Conservation (phyloP, 2,329 filamentous ascomycete species). For the Lanzia echinophila region DNA sequence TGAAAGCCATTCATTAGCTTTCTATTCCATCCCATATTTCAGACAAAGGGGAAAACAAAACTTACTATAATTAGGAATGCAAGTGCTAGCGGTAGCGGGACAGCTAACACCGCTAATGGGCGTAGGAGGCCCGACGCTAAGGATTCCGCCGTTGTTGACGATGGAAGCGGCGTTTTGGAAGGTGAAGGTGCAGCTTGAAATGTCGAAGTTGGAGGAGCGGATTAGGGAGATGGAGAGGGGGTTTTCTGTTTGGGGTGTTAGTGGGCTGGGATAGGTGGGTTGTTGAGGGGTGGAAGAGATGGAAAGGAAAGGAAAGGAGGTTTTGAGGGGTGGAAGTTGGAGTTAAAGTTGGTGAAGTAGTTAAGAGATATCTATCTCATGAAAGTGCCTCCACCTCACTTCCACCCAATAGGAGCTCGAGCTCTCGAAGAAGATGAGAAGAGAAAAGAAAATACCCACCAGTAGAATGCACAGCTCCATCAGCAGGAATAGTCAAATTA, state of each 20-base stretch:
- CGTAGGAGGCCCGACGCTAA: conserved; percentile 4
- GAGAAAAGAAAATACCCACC: neutral
- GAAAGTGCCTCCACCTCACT: too few relatives aligned
- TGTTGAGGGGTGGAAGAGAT: too few relatives aligned
- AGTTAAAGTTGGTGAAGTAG: neutral
- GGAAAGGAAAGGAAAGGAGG: neutral
- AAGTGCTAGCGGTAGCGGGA: neutral
- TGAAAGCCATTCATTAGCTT: too few relatives aligned
- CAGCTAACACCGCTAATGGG: conserved; percentile 1
- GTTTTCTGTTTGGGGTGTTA: neutral
- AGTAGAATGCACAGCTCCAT: neutral
- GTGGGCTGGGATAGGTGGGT: neutral
- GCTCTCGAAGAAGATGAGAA: neutral
- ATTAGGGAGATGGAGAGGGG: conserved; percentile 5
- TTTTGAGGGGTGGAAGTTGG: too few relatives aligned
- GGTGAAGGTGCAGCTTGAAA: neutral
- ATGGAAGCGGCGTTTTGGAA: neutral
- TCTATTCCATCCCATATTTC: too few relatives aligned
- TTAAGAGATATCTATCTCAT: too few relatives aligned
- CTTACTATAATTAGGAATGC: conserved; percentile 7
- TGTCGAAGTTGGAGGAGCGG: conserved; percentile 8
- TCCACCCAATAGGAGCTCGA: too few relatives aligned
- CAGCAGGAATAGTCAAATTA: neutral
- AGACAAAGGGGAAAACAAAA: neutral
- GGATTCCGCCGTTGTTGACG: conserved; percentile 3